Evolutionary conservation across 441 rosid genomes (phyloP).

Genomic region (Euphorbia celastroides): DNA sequence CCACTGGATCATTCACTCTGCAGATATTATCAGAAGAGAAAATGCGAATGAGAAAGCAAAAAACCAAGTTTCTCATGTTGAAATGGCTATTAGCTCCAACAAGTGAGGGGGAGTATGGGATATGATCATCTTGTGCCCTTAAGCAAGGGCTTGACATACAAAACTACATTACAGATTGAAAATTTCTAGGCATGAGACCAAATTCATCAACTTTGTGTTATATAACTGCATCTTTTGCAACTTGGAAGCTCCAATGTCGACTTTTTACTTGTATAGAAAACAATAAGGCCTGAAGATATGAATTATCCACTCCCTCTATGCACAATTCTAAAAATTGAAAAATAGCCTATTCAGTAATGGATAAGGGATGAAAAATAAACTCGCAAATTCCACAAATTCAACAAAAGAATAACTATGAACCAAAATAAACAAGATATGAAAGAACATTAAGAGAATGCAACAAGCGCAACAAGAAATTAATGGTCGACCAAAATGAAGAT

Average conservation of each 20-base stretch:
- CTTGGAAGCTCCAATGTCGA: neutral
- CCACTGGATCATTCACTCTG: constrained; percentile 94
- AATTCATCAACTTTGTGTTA: neutral
- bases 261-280: neutral
- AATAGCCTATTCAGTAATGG: neutral
- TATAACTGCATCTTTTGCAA: neutral
- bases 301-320: neutral
- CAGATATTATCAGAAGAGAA: neutral
- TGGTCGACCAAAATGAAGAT: neutral
- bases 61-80: neutral
- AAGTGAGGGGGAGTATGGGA: neutral
- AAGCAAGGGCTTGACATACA: neutral
- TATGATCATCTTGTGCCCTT: neutral
- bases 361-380: neutral
- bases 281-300: neutral
- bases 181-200: neutral
- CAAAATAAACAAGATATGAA: neutral
- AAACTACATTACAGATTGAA: neutral
- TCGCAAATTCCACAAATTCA: neutral
- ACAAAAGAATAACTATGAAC: neutral
- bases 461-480: neutral
- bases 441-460: neutral
- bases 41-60: neutral
- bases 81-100: neutral
- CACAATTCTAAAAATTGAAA: neutral